Evolutionary conservation across 495 filamentous ascomycete species (phyloP).

Genomic region (Penicillium psychrofluorescens): DNA sequence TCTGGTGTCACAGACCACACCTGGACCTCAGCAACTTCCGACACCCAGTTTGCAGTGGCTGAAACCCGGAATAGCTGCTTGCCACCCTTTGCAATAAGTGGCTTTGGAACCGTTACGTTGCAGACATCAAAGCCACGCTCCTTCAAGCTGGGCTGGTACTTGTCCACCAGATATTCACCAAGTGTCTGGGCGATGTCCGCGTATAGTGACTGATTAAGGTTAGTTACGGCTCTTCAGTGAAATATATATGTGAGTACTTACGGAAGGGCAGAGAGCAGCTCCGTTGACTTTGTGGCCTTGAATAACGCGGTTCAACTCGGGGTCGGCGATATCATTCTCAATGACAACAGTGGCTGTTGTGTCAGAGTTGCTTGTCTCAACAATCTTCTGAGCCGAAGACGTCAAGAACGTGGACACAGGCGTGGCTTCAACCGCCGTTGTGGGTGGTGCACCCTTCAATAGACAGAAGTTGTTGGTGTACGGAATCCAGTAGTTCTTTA

Average conservation of each 20-base stretch:
- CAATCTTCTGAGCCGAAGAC: constrained; percentile 40
- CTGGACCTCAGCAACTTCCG: constrained; percentile 18
- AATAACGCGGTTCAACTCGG: constrained; percentile 53
- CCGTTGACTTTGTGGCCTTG: constrained; percentile 71
- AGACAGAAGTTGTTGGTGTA: constrained; percentile 57
- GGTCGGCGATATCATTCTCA: constrained; percentile 59
- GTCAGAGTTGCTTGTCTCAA: constrained; percentile 45
- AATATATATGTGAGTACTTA: constrained; percentile 15
- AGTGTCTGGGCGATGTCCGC: constrained; percentile 73
- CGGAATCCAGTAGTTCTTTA: constrained; percentile 78
- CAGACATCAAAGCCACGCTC: constrained; percentile 53
- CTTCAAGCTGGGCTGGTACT: constrained; percentile 45
- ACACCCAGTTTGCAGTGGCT: constrained; percentile 27
- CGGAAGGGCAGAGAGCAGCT: constrained; percentile 45
- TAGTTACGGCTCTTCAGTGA: not conserved
- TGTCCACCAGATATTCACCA: constrained; percentile 58
- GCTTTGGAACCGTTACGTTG: constrained; percentile 62
- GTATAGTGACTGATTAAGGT: constrained; percentile 48
- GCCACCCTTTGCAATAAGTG: constrained; percentile 55
- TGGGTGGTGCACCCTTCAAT: constrained; percentile 32
- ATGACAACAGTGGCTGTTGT: constrained; percentile 49
- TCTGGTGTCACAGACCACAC: constrained; percentile 37
- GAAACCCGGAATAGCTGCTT: constrained; percentile 40
- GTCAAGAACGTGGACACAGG: constrained; percentile 33
- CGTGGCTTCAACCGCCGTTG: constrained; percentile 14